These are phyloP conservation scores for Kluyveromyces nonfermentans DNA, from an alignment of 805 yeast species.

Conservation along the genomic window DNA sequence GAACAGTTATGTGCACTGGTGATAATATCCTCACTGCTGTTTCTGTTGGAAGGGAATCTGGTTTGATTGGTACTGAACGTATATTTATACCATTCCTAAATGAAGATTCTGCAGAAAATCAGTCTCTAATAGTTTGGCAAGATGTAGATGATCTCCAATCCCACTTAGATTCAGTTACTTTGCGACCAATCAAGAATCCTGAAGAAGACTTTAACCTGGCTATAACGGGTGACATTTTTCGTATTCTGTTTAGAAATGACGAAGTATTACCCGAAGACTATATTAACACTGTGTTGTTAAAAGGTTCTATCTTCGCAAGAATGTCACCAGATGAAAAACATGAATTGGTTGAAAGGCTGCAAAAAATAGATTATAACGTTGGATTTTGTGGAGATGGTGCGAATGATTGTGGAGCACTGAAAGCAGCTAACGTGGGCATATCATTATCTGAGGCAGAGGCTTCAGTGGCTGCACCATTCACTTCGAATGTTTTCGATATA, in stretches of 20 bases:
- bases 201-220: slow-evolving; percentile 58
- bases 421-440: slow-evolving; percentile 95
- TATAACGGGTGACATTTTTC: slow-evolving; percentile 86
- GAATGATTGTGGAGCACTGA: slow-evolving; percentile 96
- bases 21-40: slow-evolving; percentile 92
- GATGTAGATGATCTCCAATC: slow-evolving; percentile 52
- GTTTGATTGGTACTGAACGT: slow-evolving; percentile 40
- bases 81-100: slow-evolving; percentile 58
- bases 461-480: slow-evolving; percentile 96
- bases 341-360: slow-evolving; percentile 83
- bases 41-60: slow-evolving; percentile 84
- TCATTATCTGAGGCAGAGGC: slow-evolving; percentile 97
- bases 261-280: slow-evolving; percentile 27
- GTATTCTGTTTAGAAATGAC: slow-evolving; percentile 49
- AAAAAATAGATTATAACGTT: slow-evolving; percentile 77
- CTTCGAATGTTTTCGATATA: slow-evolving; percentile 82
- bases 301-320: slow-evolving; percentile 77
- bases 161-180: slow-evolving; percentile 53
- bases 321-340: slow-evolving; percentile 99
- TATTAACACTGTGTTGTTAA: slow-evolving; percentile 54
- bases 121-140: slow-evolving; percentile 44
- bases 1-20: slow-evolving; percentile 96
- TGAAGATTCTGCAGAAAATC: slow-evolving; percentile 22
- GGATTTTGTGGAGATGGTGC: slow-evolving; percentile 99
- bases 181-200: slow-evolving; percentile 37